Conservation (phyloP, 108 stramenopile species). For the Cylindrotheca fusiformis region DNA sequence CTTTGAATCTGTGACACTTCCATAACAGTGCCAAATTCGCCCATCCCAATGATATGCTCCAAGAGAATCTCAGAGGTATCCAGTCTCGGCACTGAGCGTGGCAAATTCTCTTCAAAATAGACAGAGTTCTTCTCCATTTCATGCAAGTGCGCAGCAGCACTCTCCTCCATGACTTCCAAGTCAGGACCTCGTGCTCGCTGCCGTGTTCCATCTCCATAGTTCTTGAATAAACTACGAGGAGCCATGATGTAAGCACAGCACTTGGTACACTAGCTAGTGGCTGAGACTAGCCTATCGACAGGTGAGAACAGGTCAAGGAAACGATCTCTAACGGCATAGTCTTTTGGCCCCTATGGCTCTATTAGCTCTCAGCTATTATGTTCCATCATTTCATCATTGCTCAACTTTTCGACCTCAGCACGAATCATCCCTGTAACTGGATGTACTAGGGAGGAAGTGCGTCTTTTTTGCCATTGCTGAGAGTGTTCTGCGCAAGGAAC, state of each 20-base stretch:
- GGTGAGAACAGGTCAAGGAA: too few relatives aligned
- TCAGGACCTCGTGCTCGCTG: not conserved
- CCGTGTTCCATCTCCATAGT: conserved; percentile 1
- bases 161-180: conserved; percentile 16
- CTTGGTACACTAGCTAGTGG: too few relatives aligned
- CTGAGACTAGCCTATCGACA: too few relatives aligned
- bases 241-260: not conserved
- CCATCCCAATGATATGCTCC: conserved; percentile 29
- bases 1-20: conserved; percentile 21
- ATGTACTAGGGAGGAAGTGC: too few relatives aligned
- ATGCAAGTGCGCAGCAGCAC: conserved; percentile 12
- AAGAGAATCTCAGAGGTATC: conserved; percentile 18
- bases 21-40: conserved; percentile 26
- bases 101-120: conserved; percentile 3
- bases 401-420: too few relatives aligned
- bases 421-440: too few relatives aligned
- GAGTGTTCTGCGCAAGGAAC: too few relatives aligned
- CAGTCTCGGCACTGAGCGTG: conserved; percentile 5
- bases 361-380: too few relatives aligned
- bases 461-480: too few relatives aligned
- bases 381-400: too few relatives aligned
- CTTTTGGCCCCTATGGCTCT: too few relatives aligned
- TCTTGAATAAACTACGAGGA: conserved; percentile 10
- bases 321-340: too few relatives aligned
- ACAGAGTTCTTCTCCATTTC: conserved; percentile 15